Base-by-base conservation (phyloP, 306 rosid genomes). In the Inga laurina region DNA sequence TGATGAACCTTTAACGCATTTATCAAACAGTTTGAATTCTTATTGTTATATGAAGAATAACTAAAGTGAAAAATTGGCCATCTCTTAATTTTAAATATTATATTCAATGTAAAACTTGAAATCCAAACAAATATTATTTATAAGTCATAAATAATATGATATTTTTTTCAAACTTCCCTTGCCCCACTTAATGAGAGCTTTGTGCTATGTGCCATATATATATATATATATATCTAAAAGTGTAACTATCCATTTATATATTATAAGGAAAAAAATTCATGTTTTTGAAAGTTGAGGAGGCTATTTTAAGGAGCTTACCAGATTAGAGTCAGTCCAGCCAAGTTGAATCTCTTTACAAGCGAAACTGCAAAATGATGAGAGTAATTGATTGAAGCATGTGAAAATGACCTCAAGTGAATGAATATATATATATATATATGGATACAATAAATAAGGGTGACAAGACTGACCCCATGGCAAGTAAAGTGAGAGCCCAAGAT, bases 341-440 rank as follows among this genome's bases (percentile, higher is more conserved):
- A 86, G 89, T 10, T 91, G 80, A 83, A 96, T 94, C 87, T 94
- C 98, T 83, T 94, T 96, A 80, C 97, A 91, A 2, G 99, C 99
- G 61, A 94, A 91, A 78, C 99, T 96, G 91, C 81, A 90, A 52
- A 49, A 56, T 56, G 35, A 74, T 77, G 64, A 68, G 18, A 65
- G 10, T 24, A 49, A 49, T 49, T 49, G 9, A 70, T 35, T 70
- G 10, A 69, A 10, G 22, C 61, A 77, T 72, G 66, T 43, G 14
- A 66, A 76, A 56, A 19, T n/a, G 61, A 56, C 3, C 43, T 39
- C 27, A 56, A 21, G 27, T 21, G 62, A 56, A 21, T 56, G 13
- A 21, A 19, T 16, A 19, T 4, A 49, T 46, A 2, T 46, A 11
- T 46, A 4, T 51, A 0, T 3, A 12, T 35, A 24, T 62, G 32